Base-by-base conservation (phyloP, 257 asterid genomes). In the Capsicum rhomboideum region DNA sequence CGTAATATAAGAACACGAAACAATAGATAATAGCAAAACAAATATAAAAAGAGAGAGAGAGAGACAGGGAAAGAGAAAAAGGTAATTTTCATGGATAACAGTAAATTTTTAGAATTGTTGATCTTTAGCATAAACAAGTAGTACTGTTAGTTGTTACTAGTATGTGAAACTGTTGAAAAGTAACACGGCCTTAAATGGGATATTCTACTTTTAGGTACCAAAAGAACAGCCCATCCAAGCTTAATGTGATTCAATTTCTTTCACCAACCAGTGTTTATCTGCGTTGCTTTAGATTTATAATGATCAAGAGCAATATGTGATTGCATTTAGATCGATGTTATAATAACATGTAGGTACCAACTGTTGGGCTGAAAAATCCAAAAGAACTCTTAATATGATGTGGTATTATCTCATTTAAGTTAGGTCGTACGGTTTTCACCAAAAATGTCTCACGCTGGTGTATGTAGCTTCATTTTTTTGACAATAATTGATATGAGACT, bases 131-230 rank as follows among this genome's bases (percentile, higher is more conserved):
- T 44, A 11, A 8, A 40, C 17, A 71, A 64, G 20, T 0, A 34
- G 23, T 67, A 71, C 1, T n/a, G 53, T 69, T 37, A 9, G 54
- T n/a, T 37, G 34, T 42, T 42, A 40, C 11, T 20, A 23, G 12
- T 74, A 74, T 46, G 80, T 46, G 4, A 74, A 72, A 6, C 37
- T 72, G 40, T 6, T 74, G 55, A 14, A 72, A 72, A 44, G 80
- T 46, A 21, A 74, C 8, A 10, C 12, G 13, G 40, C 12, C 55
- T 14, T 74, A 74, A 74, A 68, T 68, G 77, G 34, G 80, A 74
- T 26, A 74, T 26, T 75, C 81, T 49, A 49, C 61, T 49, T 75
- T 75, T 75, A 49, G 81, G 81, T 75, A 75, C 81, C 81, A 75
- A 49, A 74, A 75, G 59, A 75, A 75, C 34, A 8, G 23, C 37